Evolutionary conservation across 2,329 filamentous ascomycete genomes (phyloP), one percentile per base, ranked within the genome.

Genomic region (Aureobasidium uvarum): DNA sequence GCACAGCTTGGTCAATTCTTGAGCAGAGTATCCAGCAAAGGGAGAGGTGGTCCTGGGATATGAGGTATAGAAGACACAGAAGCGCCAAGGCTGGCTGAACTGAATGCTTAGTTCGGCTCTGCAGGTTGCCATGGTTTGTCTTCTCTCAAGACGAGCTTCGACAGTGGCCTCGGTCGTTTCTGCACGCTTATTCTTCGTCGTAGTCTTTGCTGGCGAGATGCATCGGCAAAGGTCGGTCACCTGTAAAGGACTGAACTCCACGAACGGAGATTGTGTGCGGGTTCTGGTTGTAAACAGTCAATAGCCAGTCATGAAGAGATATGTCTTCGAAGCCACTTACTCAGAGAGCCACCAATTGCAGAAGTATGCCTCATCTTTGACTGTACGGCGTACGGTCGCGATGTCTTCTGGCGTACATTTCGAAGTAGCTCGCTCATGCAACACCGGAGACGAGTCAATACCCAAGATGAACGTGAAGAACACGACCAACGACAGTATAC

Each of bases 11-110:
- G 31, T 33, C 5, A 52, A 18, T 14, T 36, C 14, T 25, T 52
- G n/a, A 1, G 50, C 31, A 36, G 50, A 7, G 23, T 52, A 52
- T 11, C 18, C 36, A 4, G 18, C 28, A 10, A 52, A 52, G 2
- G 50, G 50, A 36, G 50, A 52, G 10, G 50, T 18, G 18, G 50
- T 52, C 33, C 50, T 33, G 7, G 50, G 50, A 11, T 52, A 52
- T 33, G 50, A 33, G 23, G 14, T 52, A 28, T 52, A 52, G 50
- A 52, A 52, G 28, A 33, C 28, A n/a, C 50, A 52, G 23, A 52
- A 52, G 5, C 14, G 5, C 25, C 25, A 52, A 11, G 50, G 50
- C 16, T 52, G 14, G 14, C 25, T 52, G 50, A 52, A 52, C n/a
- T 52, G 50, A 5, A 36, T n/a, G 18, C 50, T 52, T 2, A 52